phyloP scores from a whole-genome alignment of 2,329 filamentous ascomycete genomes.

The Bipolaris bicolor region DNA sequence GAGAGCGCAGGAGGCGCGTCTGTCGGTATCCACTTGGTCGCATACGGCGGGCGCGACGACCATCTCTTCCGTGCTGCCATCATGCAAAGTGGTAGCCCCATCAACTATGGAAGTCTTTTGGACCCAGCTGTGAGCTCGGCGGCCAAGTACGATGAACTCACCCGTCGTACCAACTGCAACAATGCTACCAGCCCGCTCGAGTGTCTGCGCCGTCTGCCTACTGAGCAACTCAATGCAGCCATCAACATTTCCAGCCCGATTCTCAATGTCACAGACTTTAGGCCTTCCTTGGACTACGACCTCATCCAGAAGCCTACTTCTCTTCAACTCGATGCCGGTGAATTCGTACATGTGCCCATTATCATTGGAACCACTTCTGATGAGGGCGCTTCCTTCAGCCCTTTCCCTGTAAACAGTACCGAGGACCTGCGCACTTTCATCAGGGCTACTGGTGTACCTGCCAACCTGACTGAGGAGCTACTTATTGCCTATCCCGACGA shows the following conservation, averaged over 20 bases:
- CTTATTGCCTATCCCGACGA: conserved; percentile 41
- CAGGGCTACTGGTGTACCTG: conserved; percentile 34
- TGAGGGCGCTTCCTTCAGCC: conserved; percentile 66
- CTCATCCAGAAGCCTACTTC: conserved; percentile 61
- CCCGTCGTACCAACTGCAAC: conserved; percentile 32
- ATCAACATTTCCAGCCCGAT: conserved; percentile 54
- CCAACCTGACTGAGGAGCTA: conserved; percentile 29
- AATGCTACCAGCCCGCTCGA: conserved; percentile 35
- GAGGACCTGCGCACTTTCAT: conserved; percentile 58
- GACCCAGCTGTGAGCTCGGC: conserved; percentile 27
- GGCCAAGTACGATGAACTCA: conserved; percentile 30
- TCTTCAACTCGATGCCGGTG: conserved; percentile 61
- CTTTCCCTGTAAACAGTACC: conserved; percentile 61
- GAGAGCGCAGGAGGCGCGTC: conserved; percentile 53
- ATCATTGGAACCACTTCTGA: conserved; percentile 69
- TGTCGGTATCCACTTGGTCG: conserved; percentile 55
- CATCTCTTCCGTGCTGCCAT: conserved; percentile 56
- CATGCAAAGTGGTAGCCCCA: conserved; percentile 53
- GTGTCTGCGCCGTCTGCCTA: conserved; percentile 65
- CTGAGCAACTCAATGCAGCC: conserved; percentile 62
- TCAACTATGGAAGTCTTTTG: conserved; percentile 33
- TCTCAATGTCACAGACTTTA: conserved; percentile 41
- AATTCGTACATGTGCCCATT: conserved; percentile 69
- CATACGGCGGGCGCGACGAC: conserved; percentile 57
- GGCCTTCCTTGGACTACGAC: conserved; percentile 61